Base-by-base conservation (phyloP, 768 basidiomycete genomes). In the Xerocomus potaroensis region DNA sequence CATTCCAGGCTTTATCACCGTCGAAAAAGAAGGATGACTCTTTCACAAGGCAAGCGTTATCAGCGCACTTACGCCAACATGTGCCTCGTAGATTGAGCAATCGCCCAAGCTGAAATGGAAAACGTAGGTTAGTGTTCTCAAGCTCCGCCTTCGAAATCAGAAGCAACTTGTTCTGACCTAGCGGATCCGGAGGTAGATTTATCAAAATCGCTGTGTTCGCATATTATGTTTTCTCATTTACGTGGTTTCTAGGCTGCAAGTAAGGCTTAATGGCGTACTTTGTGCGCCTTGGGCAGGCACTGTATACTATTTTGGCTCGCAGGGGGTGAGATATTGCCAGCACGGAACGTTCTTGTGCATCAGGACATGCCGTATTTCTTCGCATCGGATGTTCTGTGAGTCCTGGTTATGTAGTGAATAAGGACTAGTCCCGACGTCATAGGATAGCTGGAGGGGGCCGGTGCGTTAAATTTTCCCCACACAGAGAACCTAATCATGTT, bases 21-120 rank as follows among this genome's bases (percentile, higher is more conserved):
- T 75, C 47, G 78, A 83, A 23, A 91, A 95, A 68, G 91, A 95
- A 59, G 69, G 72, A 31, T 86, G 87, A 61, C 67, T 94, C 30
- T 68, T 87, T 48, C 76, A 83, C 46, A 93, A 93, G 76, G 91
- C 84, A 49, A 55, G 53, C 26, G 56, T 45, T 45, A 40, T 38
- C 26, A 16, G 39, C 34, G 27, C 16, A 22, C 37, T 27, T 42
- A 61, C 38, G 35, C 48, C 59, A 31, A 51, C 26, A 6, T 27
- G 19, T 5, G 22, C 15, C 10, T 27, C 33, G 45, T 49, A 94
- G 92, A 89, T 94, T 50, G 60, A 67, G 32, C 87, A 87, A 54
- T 78, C 83, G 2, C 85, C 91, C n/a, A 80, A 79, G 56, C 82
- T 79, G 22, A 86, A 79, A 61, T 94, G 91, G 91, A 92, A 84